phyloP scores from a whole-genome alignment of 257 asterid species.

The Thymus quinquecostatus region DNA sequence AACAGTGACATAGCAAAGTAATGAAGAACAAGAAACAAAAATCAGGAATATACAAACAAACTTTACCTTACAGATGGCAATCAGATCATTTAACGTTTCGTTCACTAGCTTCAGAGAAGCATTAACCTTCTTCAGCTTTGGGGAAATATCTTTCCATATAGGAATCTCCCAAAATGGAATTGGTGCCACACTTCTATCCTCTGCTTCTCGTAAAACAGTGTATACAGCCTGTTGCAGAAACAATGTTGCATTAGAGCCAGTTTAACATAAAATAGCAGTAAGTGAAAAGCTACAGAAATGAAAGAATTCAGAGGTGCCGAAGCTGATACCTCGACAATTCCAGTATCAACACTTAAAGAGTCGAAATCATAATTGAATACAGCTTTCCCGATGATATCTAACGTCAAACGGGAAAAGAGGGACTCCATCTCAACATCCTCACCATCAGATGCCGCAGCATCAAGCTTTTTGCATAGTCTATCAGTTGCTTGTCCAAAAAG shows the following conservation, averaged over 20 bases:
- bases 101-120: conserved; percentile 83
- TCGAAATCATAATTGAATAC: conserved; percentile 95
- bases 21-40: conserved; percentile 12
- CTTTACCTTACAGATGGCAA: conserved; percentile 89
- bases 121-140: conserved; percentile 82
- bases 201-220: conserved; percentile 91
- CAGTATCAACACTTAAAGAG: conserved; percentile 83
- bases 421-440: conserved; percentile 99
- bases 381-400: conserved; percentile 97
- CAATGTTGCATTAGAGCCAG: conserved; percentile 24
- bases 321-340: conserved; percentile 79
- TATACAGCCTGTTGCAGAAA: conserved; percentile 85
- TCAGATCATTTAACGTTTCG: conserved; percentile 74
- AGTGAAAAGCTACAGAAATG: conserved; percentile 14
- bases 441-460: conserved; percentile 87
- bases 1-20: conserved; percentile 6
- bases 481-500: conserved; percentile 91
- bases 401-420: conserved; percentile 91
- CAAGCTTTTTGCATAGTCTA: conserved; percentile 82
- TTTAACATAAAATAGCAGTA: conserved; percentile 19
- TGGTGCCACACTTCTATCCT: conserved; percentile 89
- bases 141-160: conserved; percentile 96
- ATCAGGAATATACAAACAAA: neutral
- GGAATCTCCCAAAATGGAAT: conserved; percentile 99
- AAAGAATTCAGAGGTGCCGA: conserved; percentile 33